Evolutionary conservation across 1,139 yeast genomes (phyloP), one percentile per base, ranked within the genome.

Genomic region (Saccharomyces hybrid): DNA sequence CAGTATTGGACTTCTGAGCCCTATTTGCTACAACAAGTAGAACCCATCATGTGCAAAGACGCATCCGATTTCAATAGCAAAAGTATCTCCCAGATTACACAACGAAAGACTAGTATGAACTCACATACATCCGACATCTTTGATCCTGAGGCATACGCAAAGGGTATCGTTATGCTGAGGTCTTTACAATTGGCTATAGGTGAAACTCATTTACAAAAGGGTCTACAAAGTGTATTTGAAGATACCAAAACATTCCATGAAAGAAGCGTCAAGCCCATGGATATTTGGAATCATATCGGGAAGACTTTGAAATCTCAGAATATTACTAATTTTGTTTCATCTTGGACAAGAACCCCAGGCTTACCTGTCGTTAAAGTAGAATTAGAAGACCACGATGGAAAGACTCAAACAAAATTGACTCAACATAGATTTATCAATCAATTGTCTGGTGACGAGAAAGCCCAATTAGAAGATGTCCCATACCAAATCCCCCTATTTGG

Each of bases 321-420:
- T 59, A 64, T 76, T n/a, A 65, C 75, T 6, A 70, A 73, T n/a
- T 79, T 81, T 55, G 73, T 78, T 59, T 78, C 80, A 57, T 78
- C 86, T 0, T 84, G 89, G 89, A 69, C 77, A 4, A 75, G 81
- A 61, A 69, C 77, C 26, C 75, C 83, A 0, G 89, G 89, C 0
- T 77, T 72, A 54, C 91, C 93, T 3, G 64, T 80, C 2, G 65
- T 85, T 14, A 66, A 68, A 7, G 81, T 83, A 1, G 60, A 69
- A 0, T 56, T 66, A 0, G 60, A 61, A 25, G 66, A 66, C 0
- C 73, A 65, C 4, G 69, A 62, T 3, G 65, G 69, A 5, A 38
- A 27, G 3, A 46, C 34, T 5, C 52, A 41, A 47, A 61, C 82
- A 5, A 59, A 63, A 8, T 62, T 80, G 47, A 80, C 74, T 52